Base-by-base conservation (phyloP, 2,329 filamentous ascomycete species). In the Neonectria neomacrospora region DNA sequence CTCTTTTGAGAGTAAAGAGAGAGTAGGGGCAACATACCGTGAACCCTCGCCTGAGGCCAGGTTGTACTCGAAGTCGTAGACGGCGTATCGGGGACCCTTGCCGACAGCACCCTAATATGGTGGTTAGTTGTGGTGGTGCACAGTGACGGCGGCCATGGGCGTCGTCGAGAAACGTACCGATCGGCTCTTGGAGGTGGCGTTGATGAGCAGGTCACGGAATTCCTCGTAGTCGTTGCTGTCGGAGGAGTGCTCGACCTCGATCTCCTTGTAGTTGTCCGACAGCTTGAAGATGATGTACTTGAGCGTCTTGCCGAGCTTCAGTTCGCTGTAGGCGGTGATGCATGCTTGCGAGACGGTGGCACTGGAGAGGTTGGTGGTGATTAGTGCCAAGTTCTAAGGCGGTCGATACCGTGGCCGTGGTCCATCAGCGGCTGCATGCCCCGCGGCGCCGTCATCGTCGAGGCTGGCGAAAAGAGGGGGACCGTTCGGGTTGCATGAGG, bases 261-360 rank as follows among this genome's bases (percentile, higher is more conserved):
- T 93, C 82, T 93, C 81, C 82, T 90, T 93, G 86, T 89, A 89
- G 84, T 94, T 87, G 81, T 94, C 91, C 70, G 89, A 90, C 78
- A 96, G 88, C 86, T 94, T 93, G 90, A 88, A 95, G 85, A 96
- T 89, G 83, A 96, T 91, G 86, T 88, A 96, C 83, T 93, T 94
- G 84, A 88, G 85, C 84, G 88, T 89, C 82, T 94, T 94, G 81
- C 82, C 85, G 73, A 94, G 89, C 88, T 95, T 95, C 71, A 95
- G 87, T 73, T 94, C 90, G 81, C 94, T 93, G 87, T 90, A 95
- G 64, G 83, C 80, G 71, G 79, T 78, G 78, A 88, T 87, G 86
- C 91, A 94, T 64, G 94, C 91, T 77, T 87, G 85, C 70, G 86
- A 82, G 75, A 94, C 89, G 78, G 85, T 85, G 73, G 91, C 91